These are phyloP conservation scores for Cordyceps tenuipes DNA, from an alignment of 2,329 filamentous ascomycete genomes.

Conservation along the genomic window DNA sequence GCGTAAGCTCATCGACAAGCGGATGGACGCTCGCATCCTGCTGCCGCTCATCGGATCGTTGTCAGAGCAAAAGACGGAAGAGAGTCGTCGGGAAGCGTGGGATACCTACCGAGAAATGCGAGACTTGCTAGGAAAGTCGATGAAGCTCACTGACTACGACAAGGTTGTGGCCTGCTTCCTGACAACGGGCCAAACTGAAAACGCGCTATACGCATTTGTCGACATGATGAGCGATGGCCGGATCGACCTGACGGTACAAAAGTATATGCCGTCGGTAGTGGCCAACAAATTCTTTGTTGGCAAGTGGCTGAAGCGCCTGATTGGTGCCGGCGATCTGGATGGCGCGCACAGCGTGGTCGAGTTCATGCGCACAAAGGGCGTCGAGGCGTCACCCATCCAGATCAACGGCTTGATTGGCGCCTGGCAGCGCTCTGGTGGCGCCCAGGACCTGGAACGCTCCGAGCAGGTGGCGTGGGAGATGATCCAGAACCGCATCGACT, in stretches of 20 bases:
- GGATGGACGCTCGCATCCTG: constrained; percentile 46
- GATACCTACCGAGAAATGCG: constrained; percentile 57
- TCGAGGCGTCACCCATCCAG: constrained; percentile 63
- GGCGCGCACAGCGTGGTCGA: constrained; percentile 65
- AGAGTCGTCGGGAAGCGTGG: constrained; percentile 52
- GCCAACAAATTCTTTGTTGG: constrained; percentile 76
- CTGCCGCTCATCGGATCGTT: constrained; percentile 64
- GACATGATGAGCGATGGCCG: constrained; percentile 73
- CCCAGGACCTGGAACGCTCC: constrained; percentile 48
- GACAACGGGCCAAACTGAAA: constrained; percentile 52
- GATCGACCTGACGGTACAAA: constrained; percentile 38
- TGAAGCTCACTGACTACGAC: constrained; percentile 71
- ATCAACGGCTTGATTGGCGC: constrained; percentile 76
- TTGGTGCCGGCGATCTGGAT: constrained; percentile 61
- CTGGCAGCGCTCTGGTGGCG: constrained; percentile 58
- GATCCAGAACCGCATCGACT: constrained; percentile 59
- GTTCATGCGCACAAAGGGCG: constrained; percentile 62
- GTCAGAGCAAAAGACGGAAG: constrained; percentile 42
- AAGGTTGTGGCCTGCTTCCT: constrained; percentile 63
- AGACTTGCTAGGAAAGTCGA: constrained; percentile 46
- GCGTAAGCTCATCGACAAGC: constrained; percentile 42
- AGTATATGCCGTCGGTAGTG: constrained; percentile 39
- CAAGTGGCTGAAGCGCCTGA: constrained; percentile 80
- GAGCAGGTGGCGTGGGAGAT: constrained; percentile 68
- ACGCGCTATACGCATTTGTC: constrained; percentile 69